phyloP scores from a whole-genome alignment of 306 rosid species.

The Senna tora region DNA sequence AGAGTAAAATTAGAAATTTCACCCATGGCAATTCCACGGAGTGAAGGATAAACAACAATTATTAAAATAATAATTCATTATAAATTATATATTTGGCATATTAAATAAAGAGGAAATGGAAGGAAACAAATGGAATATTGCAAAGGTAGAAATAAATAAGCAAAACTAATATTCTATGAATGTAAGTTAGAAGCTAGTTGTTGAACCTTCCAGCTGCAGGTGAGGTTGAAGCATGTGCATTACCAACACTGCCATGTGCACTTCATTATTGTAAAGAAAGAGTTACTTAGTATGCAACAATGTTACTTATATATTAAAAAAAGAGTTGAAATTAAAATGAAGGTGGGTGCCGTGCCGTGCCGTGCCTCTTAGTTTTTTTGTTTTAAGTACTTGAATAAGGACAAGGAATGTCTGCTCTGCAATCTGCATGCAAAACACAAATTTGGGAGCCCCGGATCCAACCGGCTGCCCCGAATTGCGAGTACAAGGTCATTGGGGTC shows the following conservation, averaged over 20 bases:
- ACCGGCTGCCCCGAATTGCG: too few relatives aligned
- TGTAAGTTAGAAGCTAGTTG: too few relatives aligned
- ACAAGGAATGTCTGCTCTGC: background rate
- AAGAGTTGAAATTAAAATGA: background rate
- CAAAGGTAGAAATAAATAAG: too few relatives aligned
- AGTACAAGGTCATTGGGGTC: too few relatives aligned
- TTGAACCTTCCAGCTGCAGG: background rate
- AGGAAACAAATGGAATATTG: too few relatives aligned
- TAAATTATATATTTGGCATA: too few relatives aligned
- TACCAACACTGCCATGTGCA: conserved; percentile 9
- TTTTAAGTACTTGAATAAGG: background rate
- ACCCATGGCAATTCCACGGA: background rate
- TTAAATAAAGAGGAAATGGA: too few relatives aligned
- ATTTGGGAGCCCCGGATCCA: background rate
- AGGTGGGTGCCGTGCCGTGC: too few relatives aligned
- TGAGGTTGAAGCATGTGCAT: background rate
- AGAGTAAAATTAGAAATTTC: background rate
- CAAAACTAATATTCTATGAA: too few relatives aligned
- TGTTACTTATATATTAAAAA: background rate
- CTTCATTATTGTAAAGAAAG: background rate
- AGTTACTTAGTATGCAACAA: background rate
- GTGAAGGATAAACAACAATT: background rate
- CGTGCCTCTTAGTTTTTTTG: background rate
- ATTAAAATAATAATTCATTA: background rate
- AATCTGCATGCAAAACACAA: background rate